Conservation (phyloP, 1,139 yeast genomes). For the Diutina ranongensis region DNA sequence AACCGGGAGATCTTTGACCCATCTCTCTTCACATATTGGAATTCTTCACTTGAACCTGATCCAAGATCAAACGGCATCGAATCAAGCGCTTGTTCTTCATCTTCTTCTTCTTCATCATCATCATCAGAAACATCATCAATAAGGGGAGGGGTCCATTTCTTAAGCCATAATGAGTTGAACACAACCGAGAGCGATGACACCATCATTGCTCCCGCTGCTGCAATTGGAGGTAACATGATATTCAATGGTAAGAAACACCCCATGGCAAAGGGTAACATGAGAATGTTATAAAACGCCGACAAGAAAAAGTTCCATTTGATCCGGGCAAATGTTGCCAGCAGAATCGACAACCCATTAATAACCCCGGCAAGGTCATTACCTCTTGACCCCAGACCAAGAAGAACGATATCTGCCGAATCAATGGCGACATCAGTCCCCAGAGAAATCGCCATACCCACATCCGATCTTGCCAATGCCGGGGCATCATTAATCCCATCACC, state of each 20-base stretch:
- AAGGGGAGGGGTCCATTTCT: slow-evolving; percentile 43
- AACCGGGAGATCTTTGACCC: background rate
- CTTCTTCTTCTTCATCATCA: slow-evolving; percentile 6
- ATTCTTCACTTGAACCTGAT: background rate
- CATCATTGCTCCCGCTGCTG: slow-evolving; percentile 93
- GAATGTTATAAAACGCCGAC: slow-evolving; percentile 74
- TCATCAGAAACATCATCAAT: slow-evolving; percentile 11
- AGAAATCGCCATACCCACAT: slow-evolving; percentile 83
- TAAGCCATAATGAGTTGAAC: slow-evolving; percentile 60
- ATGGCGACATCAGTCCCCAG: slow-evolving; percentile 94
- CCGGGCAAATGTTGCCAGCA: slow-evolving; percentile 57
- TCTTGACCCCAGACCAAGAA: slow-evolving; percentile 23
- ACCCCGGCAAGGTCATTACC: slow-evolving; percentile 49
- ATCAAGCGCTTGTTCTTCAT: too few species aligned
- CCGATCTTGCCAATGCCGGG: slow-evolving; percentile 84
- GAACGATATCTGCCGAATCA: slow-evolving; percentile 90
- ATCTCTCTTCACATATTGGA: background rate
- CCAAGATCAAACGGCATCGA: background rate
- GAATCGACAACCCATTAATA: slow-evolving; percentile 61
- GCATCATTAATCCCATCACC: slow-evolving; percentile 98
- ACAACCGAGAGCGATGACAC: slow-evolving; percentile 86
- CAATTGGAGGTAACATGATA: slow-evolving; percentile 70
- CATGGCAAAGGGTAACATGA: slow-evolving; percentile 96
- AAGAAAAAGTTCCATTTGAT: slow-evolving; percentile 76
- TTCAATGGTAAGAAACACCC: slow-evolving; percentile 77